Percentiles rank a stretch among this genome's conserved stretches.
phyloP scores from a whole-genome alignment of 179 eudicot genomes.

The Beta macrorhiza region DNA sequence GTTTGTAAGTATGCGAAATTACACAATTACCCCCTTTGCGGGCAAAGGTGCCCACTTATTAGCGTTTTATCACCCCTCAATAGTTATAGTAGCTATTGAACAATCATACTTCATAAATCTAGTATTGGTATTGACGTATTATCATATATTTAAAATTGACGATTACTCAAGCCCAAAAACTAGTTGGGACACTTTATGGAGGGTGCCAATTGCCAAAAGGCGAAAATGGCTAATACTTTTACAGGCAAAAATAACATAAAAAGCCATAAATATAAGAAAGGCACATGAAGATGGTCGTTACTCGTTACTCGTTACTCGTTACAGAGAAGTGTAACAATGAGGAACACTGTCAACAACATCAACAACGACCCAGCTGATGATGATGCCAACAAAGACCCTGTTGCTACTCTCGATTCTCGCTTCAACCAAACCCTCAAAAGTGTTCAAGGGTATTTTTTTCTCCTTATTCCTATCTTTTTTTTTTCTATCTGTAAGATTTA shows the following conservation, averaged over 20 bases:
- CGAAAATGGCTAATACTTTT: conserved; percentile 1
- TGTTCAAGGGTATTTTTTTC: conserved; percentile 68
- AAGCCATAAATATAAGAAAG: conserved; percentile 12
- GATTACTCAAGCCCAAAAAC: no score
- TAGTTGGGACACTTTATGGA: no score
- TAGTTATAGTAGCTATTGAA: no score
- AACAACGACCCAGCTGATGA: conserved; percentile 5
- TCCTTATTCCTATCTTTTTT: not conserved
- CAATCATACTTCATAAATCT: no score
- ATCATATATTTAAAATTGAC: no score
- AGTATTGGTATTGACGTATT: no score
- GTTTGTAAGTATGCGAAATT: no score
- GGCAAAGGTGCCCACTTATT: no score
- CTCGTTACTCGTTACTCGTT: conserved; percentile 22
- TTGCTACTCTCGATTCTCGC: conserved; percentile 62
- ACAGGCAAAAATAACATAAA: not conserved
- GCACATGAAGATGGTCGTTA: conserved; percentile 19
- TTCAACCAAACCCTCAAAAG: conserved; percentile 75
- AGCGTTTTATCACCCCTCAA: no score
- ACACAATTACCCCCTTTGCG: no score
- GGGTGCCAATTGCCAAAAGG: no score
- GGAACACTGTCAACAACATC: conserved; percentile 35
- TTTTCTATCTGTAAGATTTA: not conserved
- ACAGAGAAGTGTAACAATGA: conserved; percentile 38
- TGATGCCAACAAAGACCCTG: conserved; percentile 27